Base-by-base conservation (phyloP, 768 basidiomycete genomes). In the Coprinellus micaceus region DNA sequence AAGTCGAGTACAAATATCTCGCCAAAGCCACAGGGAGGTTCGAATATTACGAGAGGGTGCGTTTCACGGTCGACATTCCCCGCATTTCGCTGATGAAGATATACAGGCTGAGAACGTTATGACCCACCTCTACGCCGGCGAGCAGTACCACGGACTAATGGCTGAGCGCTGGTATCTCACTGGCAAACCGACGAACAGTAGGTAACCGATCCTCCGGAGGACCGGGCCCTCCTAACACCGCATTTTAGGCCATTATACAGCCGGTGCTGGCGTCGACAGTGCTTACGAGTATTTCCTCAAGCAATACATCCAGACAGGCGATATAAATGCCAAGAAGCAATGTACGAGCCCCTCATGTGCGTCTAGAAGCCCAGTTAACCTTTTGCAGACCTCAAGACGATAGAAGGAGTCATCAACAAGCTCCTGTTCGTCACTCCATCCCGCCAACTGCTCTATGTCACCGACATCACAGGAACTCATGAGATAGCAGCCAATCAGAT, bases 1-100 rank as follows among this genome's bases (percentile, higher is more conserved):
- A 89, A 67, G 67, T 90, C n/a, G 89, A 91, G 66, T 85, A 83
- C 71, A 87, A 88, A 66, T 90, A 88, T 63, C 76, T 90, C 1
- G 84, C 86, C 1, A 81, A 86, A 59, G 62, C 85, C 24, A 89
- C 86, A 0, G 84, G 84, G 1, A 77, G 82, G 53, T 71, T 74
- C 15, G 76, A 80, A 24, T 87, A 81, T 60, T 83, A 74, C 53
- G 36, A 71, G 25, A 54, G 62, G 65, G 68, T 75, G 52, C 36
- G 63, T 58, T 10, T 36, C 25, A 28, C 71, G 7, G n/a, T 52
- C 21, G 4, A 28, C 17, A 5, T 22, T 33, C 36, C 5, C 3
- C 51, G 33, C 7, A 25, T 2, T 4, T 12, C 36, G 7, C 12
- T 49, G 40, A 49, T 28, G n/a, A 4, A 47, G 1, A 25, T 13